Evolutionary conservation across 805 yeast species (phyloP), one percentile per base, ranked within the genome.

Genomic region (Torulaspora gathmanii): DNA sequence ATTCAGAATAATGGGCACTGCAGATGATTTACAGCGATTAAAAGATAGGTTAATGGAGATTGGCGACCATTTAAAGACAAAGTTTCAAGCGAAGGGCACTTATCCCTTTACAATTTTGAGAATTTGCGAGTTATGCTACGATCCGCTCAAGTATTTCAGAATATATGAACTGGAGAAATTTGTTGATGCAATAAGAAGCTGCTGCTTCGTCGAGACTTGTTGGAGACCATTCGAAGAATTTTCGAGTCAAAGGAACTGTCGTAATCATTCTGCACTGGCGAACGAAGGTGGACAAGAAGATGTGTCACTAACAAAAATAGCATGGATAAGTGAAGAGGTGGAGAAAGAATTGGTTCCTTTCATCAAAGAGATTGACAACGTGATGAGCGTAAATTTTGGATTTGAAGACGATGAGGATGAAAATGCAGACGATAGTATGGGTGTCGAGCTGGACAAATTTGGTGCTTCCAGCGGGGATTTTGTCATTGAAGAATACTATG

Each of bases 41-140:
- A 30, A 45, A 16, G 33, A 17, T 22, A 41, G 49, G 16, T 42
- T 60, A 29, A 35, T 33, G 6, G 33, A 41, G 11, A 23, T 55
- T 3, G 54, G 56, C 1, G 31, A 46, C 1, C 42, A 51, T 47
- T 44, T 63, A 25, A 38, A 23, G 10, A 36, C 46, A 4, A 49
- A 48, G 3, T 64, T 64, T 33, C 28, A 51, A 6, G 20, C 34
- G 2, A 47, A 50, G 9, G 40, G 49, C 12, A 42, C 28, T n/a
- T 57, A 52, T 6, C 83, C 82, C 1, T 78, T 77, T 53, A 77
- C 80, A 0, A 65, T 76, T 1, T 49, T 68, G 10, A 52, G 82
- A 43, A 54, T 78, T 1, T 69, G 77, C 15, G 82, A 78, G 53
- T 42, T 78, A 9, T 50, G 77, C 5, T 44, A 57, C n/a, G 66